These are phyloP conservation scores for Alternaria alternata DNA, from an alignment of 2,329 filamentous ascomycete genomes.

Conservation along the genomic window DNA sequence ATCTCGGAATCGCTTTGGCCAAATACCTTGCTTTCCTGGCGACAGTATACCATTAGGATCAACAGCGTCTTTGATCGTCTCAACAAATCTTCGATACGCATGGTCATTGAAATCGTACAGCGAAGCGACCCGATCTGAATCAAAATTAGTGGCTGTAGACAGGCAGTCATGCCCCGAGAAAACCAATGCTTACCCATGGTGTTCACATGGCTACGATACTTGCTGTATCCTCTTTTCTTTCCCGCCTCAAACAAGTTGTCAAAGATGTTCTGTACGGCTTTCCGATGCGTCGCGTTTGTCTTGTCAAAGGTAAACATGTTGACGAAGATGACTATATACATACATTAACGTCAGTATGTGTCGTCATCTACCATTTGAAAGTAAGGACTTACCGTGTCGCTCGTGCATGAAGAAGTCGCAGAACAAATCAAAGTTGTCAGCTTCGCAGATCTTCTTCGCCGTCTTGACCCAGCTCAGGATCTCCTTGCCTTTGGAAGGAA, in stretches of 20 bases:
- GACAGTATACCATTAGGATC: constrained; percentile 45
- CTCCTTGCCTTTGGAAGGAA: constrained; percentile 47
- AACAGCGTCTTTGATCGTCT: constrained; percentile 44
- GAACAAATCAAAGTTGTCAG: constrained; percentile 55
- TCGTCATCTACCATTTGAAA: background rate
- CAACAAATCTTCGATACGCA: constrained; percentile 42
- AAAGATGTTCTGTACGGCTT: constrained; percentile 45
- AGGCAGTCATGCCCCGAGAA: background rate
- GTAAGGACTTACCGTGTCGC: constrained; percentile 37
- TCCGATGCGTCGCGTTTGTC: constrained; percentile 50
- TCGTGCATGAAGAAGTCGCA: constrained; percentile 62
- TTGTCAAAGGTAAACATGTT: constrained; percentile 61
- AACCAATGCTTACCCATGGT: constrained; percentile 35
- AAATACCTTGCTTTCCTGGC: constrained; percentile 45
- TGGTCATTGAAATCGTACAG: constrained; percentile 46
- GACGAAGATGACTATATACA: constrained; percentile 52
- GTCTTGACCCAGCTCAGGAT: constrained; percentile 55
- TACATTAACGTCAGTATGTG: background rate
- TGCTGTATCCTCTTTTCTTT: constrained; percentile 41
- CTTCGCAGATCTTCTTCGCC: constrained; percentile 55
- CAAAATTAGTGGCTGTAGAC: constrained; percentile 1
- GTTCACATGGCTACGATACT: constrained; percentile 43
- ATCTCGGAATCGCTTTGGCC: constrained; percentile 38
- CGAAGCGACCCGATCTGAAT: constrained; percentile 38
- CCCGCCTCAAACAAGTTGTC: constrained; percentile 38